Percentiles rank a stretch among this genome's conserved stretches.
Evolutionary conservation across 306 rosid genomes (phyloP).

Genomic region (Trifolium repens): DNA sequence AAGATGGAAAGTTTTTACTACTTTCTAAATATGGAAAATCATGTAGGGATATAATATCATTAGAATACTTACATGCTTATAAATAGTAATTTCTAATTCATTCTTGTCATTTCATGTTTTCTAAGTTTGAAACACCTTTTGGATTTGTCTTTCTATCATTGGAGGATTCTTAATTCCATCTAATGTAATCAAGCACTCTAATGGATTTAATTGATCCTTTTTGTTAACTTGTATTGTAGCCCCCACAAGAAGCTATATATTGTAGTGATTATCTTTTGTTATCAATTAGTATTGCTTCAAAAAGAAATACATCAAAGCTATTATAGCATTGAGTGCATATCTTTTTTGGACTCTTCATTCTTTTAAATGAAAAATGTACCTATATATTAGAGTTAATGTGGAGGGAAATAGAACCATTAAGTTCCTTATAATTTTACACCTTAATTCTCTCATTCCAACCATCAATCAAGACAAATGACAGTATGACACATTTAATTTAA

Average conservation of each 20-base stretch:
- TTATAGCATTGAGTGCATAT: background rate
- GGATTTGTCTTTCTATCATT: conserved; percentile 50
- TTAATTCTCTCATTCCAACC: too few species aligned
- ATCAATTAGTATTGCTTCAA: background rate
- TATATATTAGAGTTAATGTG: too few species aligned
- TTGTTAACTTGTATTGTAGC: background rate
- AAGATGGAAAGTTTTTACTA: conserved; percentile 19
- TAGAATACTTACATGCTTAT: background rate
- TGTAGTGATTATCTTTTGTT: background rate
- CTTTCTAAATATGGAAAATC: conserved; percentile 32
- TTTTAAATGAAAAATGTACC: too few species aligned
- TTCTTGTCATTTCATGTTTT: conserved; percentile 43
- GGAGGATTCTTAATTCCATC: conserved; percentile 41
- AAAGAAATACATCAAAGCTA: background rate
- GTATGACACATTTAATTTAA: too few species aligned
- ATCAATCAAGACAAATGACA: too few species aligned
- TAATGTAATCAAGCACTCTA: conserved; percentile 24
- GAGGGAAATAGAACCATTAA: too few species aligned
- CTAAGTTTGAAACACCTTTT: conserved; percentile 33
- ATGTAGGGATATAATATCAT: conserved; percentile 1
- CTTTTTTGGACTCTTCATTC: background rate
- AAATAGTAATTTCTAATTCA: conserved; percentile 20
- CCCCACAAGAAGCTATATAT: conserved; percentile 7
- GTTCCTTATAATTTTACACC: too few species aligned
- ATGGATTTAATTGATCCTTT: background rate